Evolutionary conservation across 2,329 filamentous ascomycete species (phyloP).

Genomic region (Periglandula ipomoeae): DNA sequence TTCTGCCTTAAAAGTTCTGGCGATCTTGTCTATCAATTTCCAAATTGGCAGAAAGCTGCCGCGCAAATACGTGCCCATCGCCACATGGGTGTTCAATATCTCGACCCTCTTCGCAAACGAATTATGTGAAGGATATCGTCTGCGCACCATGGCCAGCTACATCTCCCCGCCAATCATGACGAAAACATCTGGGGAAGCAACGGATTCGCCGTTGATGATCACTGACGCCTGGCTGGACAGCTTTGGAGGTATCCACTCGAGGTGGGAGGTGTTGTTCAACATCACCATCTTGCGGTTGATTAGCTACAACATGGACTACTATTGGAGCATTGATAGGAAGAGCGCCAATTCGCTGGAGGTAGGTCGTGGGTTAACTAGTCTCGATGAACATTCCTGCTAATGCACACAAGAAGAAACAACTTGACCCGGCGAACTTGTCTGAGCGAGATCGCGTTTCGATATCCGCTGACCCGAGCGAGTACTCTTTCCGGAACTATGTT

Average conservation of each 20-base stretch:
- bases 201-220: constrained; percentile 36
- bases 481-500: constrained; percentile 75
- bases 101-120: constrained; percentile 84
- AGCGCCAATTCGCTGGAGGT: constrained; percentile 71
- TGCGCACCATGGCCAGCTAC: constrained; percentile 50
- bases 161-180: constrained; percentile 26
- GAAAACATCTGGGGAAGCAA: constrained; percentile 5
- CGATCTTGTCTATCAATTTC: constrained; percentile 77
- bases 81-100: constrained; percentile 88
- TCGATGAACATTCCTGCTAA: constrained; percentile 38
- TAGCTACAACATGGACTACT: constrained; percentile 95
- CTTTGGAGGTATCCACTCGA: constrained; percentile 71
- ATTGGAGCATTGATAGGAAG: constrained; percentile 71
- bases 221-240: constrained; percentile 69
- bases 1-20: constrained; percentile 71
- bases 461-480: constrained; percentile 63
- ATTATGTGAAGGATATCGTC: constrained; percentile 66
- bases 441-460: constrained; percentile 78
- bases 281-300: constrained; percentile 86
- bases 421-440: constrained; percentile 77
- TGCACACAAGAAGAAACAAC: constrained; percentile 87
- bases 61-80: constrained; percentile 57
- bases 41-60: constrained; percentile 65
- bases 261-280: constrained; percentile 98
- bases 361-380: constrained; percentile 23